These are phyloP conservation scores for Kodamaea leandrae DNA, from an alignment of 805 yeast species.

Conservation along the genomic window DNA sequence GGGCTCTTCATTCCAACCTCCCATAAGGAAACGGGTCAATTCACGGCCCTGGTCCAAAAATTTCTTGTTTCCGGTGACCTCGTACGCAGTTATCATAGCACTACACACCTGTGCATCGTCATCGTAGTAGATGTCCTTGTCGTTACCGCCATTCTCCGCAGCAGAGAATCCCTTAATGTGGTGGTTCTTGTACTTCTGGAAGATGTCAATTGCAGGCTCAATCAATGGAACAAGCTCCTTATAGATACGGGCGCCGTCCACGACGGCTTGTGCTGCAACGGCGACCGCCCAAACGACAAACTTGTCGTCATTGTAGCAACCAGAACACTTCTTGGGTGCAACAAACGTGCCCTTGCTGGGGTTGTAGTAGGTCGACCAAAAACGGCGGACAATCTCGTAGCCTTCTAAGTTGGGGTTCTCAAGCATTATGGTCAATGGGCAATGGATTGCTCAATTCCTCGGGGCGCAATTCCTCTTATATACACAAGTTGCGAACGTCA, in stretches of 20 bases:
- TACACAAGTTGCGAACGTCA: conserved; percentile 1
- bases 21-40: conserved; percentile 58
- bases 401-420: conserved; percentile 37
- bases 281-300: conserved; percentile 70
- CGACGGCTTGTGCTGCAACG: conserved; percentile 63
- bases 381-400: conserved; percentile 30
- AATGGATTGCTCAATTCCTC: neutral
- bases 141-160: conserved; percentile 56
- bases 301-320: conserved; percentile 48
- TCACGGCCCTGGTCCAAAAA: conserved; percentile 57
- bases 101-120: conserved; percentile 75
- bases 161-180: conserved; percentile 60
- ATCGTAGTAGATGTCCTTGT: conserved; percentile 65
- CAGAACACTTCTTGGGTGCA: conserved; percentile 39
- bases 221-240: conserved; percentile 52
- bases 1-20: conserved; percentile 55
- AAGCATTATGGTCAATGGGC: conserved; percentile 9
- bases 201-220: conserved; percentile 48
- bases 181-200: conserved; percentile 51
- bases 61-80: conserved; percentile 55
- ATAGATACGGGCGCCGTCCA: conserved; percentile 58
- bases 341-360: conserved; percentile 34
- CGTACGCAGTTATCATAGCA: conserved; percentile 63
- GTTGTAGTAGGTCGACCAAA: conserved; percentile 46
- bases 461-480: neutral